Conservation (phyloP, 768 basidiomycete species). For the Auriculariales sp. region DNA sequence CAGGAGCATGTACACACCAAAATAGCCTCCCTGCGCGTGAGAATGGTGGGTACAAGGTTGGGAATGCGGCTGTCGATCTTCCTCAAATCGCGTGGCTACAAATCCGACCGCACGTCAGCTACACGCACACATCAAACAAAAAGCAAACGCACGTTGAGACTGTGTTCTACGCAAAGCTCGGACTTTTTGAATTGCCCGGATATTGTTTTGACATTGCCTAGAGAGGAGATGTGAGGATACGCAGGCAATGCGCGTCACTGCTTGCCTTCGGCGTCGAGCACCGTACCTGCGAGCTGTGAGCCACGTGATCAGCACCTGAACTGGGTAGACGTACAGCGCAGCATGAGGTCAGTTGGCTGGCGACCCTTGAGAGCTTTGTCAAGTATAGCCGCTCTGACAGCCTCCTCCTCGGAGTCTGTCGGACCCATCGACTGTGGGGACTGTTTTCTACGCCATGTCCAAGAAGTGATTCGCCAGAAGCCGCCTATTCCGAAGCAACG, state of each 20-base stretch:
- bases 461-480: no score
- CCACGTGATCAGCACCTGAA: constrained; percentile 10
- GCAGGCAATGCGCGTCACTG: constrained; percentile 6
- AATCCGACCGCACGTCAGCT: background rate
- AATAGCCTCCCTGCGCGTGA: constrained; percentile 76
- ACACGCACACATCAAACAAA: constrained; percentile 8
- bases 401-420: constrained; percentile 39
- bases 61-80: constrained; percentile 93
- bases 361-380: constrained; percentile 80
- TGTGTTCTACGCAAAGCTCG: constrained; percentile 76
- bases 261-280: constrained; percentile 72
- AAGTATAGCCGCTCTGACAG: constrained; percentile 54
- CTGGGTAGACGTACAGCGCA: constrained; percentile 58
- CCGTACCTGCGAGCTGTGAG: constrained; percentile 43
- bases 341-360: constrained; percentile 78
- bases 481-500: no score
- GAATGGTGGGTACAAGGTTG: constrained; percentile 87
- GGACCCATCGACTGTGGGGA: background rate
- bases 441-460: background rate
- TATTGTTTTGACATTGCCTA: constrained; percentile 75
- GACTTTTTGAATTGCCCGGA: constrained; percentile 84
- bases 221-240: background rate
- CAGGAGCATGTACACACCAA: constrained; percentile 36
- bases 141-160: constrained; percentile 59
- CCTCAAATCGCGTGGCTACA: constrained; percentile 82